These are phyloP conservation scores for Magnolia changhungtana DNA, from an alignment of 164 flowering plant species.

Conservation along the genomic window DNA sequence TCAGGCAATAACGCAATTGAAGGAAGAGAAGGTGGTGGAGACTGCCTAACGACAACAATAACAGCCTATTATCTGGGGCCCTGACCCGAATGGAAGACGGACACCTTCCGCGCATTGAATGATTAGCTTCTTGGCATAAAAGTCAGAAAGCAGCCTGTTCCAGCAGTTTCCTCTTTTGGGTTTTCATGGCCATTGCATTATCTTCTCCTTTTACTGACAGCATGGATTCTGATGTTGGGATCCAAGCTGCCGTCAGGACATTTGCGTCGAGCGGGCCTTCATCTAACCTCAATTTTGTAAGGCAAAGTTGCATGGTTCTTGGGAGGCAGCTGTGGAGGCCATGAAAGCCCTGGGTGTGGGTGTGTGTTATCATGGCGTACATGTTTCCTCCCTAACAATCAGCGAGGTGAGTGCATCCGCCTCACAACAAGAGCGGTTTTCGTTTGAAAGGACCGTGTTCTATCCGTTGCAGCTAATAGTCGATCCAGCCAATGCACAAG, in stretches of 20 bases:
- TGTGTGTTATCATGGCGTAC: too few species aligned
- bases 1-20: neutral
- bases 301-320: neutral
- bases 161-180: neutral
- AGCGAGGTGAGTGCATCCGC: too few species aligned
- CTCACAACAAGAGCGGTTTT: too few species aligned
- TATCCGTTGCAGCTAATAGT: too few species aligned
- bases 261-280: neutral
- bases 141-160: neutral
- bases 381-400: too few species aligned
- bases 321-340: too few species aligned
- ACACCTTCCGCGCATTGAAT: too few species aligned
- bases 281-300: neutral
- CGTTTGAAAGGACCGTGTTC: too few species aligned
- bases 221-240: neutral
- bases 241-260: too few species aligned
- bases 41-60: neutral
- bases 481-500: slow-evolving; percentile 1
- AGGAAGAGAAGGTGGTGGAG: neutral
- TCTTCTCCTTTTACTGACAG: neutral
- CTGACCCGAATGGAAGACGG: neutral
- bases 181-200: too few species aligned
- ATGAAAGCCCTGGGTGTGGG: too few species aligned
- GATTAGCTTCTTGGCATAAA: neutral
- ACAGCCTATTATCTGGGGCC: neutral